Base-by-base conservation (phyloP, 345 rosid species). In the Nasturtium officinale region DNA sequence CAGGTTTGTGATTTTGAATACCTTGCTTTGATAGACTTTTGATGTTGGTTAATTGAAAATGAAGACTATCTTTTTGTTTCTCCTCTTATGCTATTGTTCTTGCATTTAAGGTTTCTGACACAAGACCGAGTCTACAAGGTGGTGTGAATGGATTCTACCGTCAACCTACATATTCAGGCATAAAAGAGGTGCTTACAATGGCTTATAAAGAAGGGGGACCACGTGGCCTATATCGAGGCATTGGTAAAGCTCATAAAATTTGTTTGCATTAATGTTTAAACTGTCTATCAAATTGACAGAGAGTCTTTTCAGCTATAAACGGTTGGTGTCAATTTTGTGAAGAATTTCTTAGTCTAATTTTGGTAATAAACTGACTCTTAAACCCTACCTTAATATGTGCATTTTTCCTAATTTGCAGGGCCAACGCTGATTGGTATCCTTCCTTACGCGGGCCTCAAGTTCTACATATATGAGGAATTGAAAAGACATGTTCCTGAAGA, bases 401-500 rank as follows among this genome's bases (percentile, higher is more conserved):
- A 20, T 15, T 23, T 68, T 63, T 45, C 47, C 54, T 81, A 20
- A 32, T 15, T 26, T 9, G 52, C 86, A 94, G 99, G 99, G 77
- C 97, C 99, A 55, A 91, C 99, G 11, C 84, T 95, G 68, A 80
- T 76, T 4, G 99, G 96, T 16, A 91, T 95, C 56, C 97, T 95
- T 46, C 99, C 99, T 12, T 95, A 91, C 64, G 97, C 97, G 48
- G 97, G 96, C 43, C 82, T 95, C 57, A 95, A 95, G 83, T 95
- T 95, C 86, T 95, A 89, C 55, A 75, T 95, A 58, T 95, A 95
- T 10, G 99, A 90, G 82, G 96, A 85, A 74, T 82, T 95, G 60
- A 95, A 91, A 79, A 85, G 85, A n/a, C 93, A 73, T 77, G 97
- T 95, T 65, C 97, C 97, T 55, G 96, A 91, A 80, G 96, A 95